Evolutionary conservation across 352 stramenopile species (phyloP).

Genomic region (Pythium periplocum): DNA sequence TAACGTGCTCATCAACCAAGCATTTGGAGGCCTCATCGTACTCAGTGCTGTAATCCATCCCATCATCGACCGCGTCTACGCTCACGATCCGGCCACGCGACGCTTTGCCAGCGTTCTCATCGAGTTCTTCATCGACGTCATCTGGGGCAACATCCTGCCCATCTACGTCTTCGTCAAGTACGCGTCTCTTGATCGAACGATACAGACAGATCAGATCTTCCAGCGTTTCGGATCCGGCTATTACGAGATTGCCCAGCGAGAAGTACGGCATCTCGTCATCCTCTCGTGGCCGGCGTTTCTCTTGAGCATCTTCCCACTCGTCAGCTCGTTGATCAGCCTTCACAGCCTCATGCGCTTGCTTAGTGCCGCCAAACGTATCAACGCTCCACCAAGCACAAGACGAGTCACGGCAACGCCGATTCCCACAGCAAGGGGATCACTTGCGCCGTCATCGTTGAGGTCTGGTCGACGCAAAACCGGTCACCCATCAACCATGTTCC

Average conservation of each 20-base stretch:
- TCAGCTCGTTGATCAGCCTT: constrained; percentile 11
- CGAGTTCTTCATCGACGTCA: constrained; percentile 13
- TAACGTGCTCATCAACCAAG: constrained; percentile 3
- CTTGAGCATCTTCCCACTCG: constrained; percentile 6
- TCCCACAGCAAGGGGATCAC: constrained; percentile 4
- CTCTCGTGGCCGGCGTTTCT: constrained; percentile 6
- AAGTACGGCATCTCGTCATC: constrained; percentile 13
- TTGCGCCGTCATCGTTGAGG: background rate
- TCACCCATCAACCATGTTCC: too few species aligned
- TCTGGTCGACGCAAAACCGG: background rate
- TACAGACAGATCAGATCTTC: background rate
- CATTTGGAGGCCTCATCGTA: constrained; percentile 3
- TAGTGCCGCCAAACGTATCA: constrained; percentile 4
- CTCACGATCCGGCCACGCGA: constrained; percentile 4
- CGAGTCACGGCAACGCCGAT: too few species aligned
- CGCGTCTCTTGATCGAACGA: background rate
- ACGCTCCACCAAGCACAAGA: too few species aligned
- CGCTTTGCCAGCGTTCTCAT: constrained; percentile 7
- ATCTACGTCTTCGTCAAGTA: constrained; percentile 11
- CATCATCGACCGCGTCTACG: constrained; percentile 4
- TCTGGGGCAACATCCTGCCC: constrained; percentile 10
- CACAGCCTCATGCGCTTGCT: constrained; percentile 9
- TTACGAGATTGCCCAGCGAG: constrained; percentile 8
- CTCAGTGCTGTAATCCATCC: constrained; percentile 3
- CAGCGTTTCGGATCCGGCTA: background rate